Conservation (phyloP, 164 flowering plant species). For the Pachysandra terminalis region DNA sequence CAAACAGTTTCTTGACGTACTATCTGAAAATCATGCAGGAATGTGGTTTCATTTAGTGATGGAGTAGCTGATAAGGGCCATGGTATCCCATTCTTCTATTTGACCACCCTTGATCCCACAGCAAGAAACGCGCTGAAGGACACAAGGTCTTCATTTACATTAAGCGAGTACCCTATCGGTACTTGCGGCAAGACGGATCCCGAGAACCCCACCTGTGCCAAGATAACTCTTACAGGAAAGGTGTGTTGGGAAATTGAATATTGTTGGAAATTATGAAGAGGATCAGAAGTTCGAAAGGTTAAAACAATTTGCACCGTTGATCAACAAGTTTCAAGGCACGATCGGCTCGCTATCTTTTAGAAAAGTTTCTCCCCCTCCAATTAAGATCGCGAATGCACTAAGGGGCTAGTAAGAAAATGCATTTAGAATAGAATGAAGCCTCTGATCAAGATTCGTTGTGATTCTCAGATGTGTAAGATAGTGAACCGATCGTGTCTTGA, state of each 20-base stretch:
- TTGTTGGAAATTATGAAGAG: too few relatives aligned
- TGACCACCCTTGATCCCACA: slow-evolving; percentile 90
- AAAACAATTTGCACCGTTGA: too few relatives aligned
- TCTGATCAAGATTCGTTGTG: too few relatives aligned
- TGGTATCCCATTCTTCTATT: slow-evolving; percentile 91
- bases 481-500: too few relatives aligned
- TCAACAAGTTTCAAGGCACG: too few relatives aligned
- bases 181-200: slow-evolving; percentile 86
- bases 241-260: slow-evolving; percentile 26
- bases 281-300: too few relatives aligned
- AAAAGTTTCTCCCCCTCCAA: too few relatives aligned
- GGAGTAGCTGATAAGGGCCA: slow-evolving; percentile 66
- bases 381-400: too few relatives aligned
- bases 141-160: slow-evolving; percentile 66
- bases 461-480: too few relatives aligned
- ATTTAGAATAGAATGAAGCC: too few relatives aligned
- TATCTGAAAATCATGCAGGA: slow-evolving; percentile 47
- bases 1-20: slow-evolving; percentile 5
- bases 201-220: slow-evolving; percentile 85
- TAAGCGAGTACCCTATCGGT: slow-evolving; percentile 81
- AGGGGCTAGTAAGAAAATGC: too few relatives aligned
- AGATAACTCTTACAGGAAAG: slow-evolving; percentile 92
- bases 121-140: slow-evolving; percentile 78
- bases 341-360: too few relatives aligned
- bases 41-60: slow-evolving; percentile 96